phyloP scores from a whole-genome alignment of 805 yeast species.

The Saccharomycopsis fibuligera region DNA sequence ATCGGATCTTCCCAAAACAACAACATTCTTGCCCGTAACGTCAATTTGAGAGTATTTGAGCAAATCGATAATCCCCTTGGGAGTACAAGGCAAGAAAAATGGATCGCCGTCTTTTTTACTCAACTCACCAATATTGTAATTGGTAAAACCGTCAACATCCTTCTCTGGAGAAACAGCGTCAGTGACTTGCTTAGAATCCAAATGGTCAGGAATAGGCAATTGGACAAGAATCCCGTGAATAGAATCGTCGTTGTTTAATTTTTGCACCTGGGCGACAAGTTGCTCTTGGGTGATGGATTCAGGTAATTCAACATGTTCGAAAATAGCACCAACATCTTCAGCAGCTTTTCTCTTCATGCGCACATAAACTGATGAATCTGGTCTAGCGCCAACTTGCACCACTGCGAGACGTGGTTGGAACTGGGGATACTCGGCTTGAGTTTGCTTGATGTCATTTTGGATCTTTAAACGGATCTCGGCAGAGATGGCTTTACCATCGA shows the following conservation, averaged over 20 bases:
- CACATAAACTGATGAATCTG: constrained; percentile 77
- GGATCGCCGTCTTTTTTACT: constrained; percentile 70
- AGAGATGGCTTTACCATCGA: constrained; percentile 21
- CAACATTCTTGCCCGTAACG: constrained; percentile 66
- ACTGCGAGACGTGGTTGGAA: constrained; percentile 64
- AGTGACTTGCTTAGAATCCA: constrained; percentile 62
- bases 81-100: constrained; percentile 73
- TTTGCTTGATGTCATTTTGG: constrained; percentile 31
- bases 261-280: constrained; percentile 45
- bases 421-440: constrained; percentile 40
- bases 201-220: constrained; percentile 67
- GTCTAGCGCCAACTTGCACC: constrained; percentile 71
- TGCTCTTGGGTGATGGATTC: constrained; percentile 50
- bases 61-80: constrained; percentile 69
- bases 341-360: constrained; percentile 78
- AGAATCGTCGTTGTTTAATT: constrained; percentile 49
- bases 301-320: constrained; percentile 54
- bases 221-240: constrained; percentile 75
- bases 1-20: constrained; percentile 78
- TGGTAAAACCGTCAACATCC: constrained; percentile 82
- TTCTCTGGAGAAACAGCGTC: constrained; percentile 58
- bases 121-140: constrained; percentile 70
- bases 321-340: constrained; percentile 57
- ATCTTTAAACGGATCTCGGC: constrained; percentile 10
- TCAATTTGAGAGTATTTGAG: constrained; percentile 50